phyloP scores from a whole-genome alignment of 2,329 filamentous ascomycete genomes.

The Lachnellula cervina region DNA sequence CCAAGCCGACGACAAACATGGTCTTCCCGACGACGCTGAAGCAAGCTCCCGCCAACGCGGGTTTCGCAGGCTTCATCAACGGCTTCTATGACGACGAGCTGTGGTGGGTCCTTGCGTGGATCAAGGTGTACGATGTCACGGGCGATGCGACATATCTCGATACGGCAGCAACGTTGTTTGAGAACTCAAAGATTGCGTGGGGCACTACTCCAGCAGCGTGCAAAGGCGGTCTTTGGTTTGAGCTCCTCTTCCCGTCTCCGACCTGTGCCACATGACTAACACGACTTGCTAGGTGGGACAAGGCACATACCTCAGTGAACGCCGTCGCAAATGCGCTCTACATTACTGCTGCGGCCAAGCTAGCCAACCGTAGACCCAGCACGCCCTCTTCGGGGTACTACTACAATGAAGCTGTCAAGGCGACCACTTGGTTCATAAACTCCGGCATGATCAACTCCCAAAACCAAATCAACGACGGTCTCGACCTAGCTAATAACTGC shows the following conservation, averaged over 20 bases:
- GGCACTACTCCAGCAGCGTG: constrained; percentile 40
- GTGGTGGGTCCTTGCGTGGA: constrained; percentile 60
- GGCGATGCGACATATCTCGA: constrained; percentile 48
- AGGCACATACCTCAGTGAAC: constrained; percentile 47
- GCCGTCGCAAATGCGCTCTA: constrained; percentile 56
- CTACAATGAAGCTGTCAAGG: constrained; percentile 47
- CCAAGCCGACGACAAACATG: constrained; percentile 12
- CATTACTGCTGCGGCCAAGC: constrained; percentile 47
- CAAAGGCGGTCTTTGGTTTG: constrained; percentile 44
- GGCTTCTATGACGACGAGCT: constrained; percentile 56
- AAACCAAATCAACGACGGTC: constrained; percentile 50
- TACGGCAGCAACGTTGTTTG: constrained; percentile 48
- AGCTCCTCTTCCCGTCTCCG: background rate
- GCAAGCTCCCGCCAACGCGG: constrained; percentile 25
- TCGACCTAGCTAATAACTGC: constrained; percentile 41
- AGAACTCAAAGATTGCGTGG: constrained; percentile 50
- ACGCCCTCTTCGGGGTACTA: constrained; percentile 45
- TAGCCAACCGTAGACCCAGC: constrained; percentile 52
- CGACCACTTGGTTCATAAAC: constrained; percentile 47
- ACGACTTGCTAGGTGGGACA: constrained; percentile 43
- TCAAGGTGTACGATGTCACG: constrained; percentile 52
- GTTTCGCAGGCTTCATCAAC: constrained; percentile 43
- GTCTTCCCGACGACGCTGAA: constrained; percentile 24
- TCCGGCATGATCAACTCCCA: constrained; percentile 43
- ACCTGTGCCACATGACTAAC: constrained; percentile 1